Base-by-base conservation (phyloP, 192 early-diverging fungal species). In the Coemansia sp. region DNA sequence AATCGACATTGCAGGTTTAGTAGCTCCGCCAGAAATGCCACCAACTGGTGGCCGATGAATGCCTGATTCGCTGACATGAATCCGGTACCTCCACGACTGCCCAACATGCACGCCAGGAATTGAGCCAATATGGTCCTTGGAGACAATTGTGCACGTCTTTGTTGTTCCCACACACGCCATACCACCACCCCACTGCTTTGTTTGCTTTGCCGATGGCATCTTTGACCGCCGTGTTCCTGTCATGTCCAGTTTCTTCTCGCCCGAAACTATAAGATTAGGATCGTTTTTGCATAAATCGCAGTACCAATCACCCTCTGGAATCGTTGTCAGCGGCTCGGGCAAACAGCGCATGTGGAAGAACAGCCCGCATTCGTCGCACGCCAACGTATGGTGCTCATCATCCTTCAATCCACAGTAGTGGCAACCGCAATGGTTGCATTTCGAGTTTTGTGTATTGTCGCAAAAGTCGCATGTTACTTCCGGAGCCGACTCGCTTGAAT, bases 41-140 rank as follows among this genome's bases (percentile, higher is more conserved):
- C 65, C 75, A 12, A 92, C 87, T 1, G 83, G 79, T 39, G 89
- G 87, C 10, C 90, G 82, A 45, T 89, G 87, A 1, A 89, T 79
- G 1, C 83, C 87, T 24, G 84, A 77, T 10, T 74, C 81, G 21
- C 73, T 72, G 10, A 64, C 64, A 25, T 79, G 67, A 15, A 83
- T 65, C n/a, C 87, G 74, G 54, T 59, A 83, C 32, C 32, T 27
- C 86, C 87, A 89, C n/a, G 65, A 62, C 52, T 84, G 81, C 0
- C 87, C 87, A 32, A 85, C 83, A 39, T 76, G 70, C 8, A 89
- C 71, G 41, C 87, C 86, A 11, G 87, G 86, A 52, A 89, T 87
- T 12, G 75, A 57, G 0, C 86, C 87, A 8, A 79, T 50, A 47
- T 87, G 83, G 25, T 72, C 57, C 11, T 65, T 72, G 7, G 59